A percentile compares a stretch with the other conserved stretches of the same genome.
phyloP scores from a whole-genome alignment of 345 rosid genomes.

The Linum lewisii region DNA sequence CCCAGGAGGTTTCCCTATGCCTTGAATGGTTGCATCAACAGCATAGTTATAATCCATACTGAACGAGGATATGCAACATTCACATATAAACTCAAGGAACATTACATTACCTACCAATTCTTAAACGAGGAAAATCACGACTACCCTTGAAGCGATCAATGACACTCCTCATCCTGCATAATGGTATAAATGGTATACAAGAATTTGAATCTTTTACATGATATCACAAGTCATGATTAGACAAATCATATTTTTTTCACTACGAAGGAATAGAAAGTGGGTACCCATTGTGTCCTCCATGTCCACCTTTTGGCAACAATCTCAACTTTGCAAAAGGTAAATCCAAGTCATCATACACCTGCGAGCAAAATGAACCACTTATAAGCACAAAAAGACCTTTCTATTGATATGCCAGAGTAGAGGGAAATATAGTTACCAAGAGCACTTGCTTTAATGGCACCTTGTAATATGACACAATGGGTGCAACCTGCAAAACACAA shows the following conservation, averaged over 20 bases:
- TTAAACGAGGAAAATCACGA: slow-evolving; percentile 86
- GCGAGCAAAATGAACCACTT: slow-evolving; percentile 13
- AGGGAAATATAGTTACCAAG: slow-evolving; percentile 38
- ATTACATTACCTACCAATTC: slow-evolving; percentile 55
- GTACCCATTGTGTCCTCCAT: slow-evolving; percentile 98
- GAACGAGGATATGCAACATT: background rate
- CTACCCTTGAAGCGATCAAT: slow-evolving; percentile 84
- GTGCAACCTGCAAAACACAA: slow-evolving; percentile 55
- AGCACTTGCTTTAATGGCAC: slow-evolving; percentile 90
- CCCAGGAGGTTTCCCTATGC: slow-evolving; percentile 95
- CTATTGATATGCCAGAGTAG: background rate
- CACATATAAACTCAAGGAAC: background rate
- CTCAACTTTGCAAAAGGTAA: slow-evolving; percentile 84
- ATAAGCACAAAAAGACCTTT: background rate
- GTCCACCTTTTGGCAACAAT: slow-evolving; percentile 96
- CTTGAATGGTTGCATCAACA: slow-evolving; percentile 27
- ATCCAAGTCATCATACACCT: slow-evolving; percentile 93
- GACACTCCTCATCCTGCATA: slow-evolving; percentile 78
- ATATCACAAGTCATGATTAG: background rate
- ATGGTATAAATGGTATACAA: slow-evolving; percentile 7
- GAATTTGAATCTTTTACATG: background rate
- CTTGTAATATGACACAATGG: slow-evolving; percentile 78
- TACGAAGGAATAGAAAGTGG: background rate
- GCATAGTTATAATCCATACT: background rate
- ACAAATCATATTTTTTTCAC: background rate